Conservation (phyloP, 768 basidiomycete species). For the Suillus tomentosus region DNA sequence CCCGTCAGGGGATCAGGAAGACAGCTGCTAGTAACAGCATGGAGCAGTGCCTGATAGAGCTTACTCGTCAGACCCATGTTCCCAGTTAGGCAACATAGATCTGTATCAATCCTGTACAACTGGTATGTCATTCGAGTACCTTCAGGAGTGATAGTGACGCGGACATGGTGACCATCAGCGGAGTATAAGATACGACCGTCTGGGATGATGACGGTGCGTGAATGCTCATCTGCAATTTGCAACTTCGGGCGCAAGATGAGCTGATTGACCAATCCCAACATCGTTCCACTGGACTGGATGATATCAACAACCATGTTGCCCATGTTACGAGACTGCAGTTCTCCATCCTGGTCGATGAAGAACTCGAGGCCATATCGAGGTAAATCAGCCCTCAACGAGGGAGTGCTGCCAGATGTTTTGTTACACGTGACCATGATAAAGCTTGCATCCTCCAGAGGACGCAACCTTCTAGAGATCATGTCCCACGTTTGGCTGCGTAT, state of each 20-base stretch:
- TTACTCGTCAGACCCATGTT: slow-evolving; percentile 28
- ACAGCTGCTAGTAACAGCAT: slow-evolving; percentile 44
- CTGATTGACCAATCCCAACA: slow-evolving; percentile 45
- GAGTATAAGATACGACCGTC: slow-evolving; percentile 29
- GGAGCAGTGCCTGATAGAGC: slow-evolving; percentile 45
- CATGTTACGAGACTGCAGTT: slow-evolving; percentile 43
- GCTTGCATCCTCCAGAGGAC: slow-evolving; percentile 24
- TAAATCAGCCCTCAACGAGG: slow-evolving; percentile 32
- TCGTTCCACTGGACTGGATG: slow-evolving; percentile 43
- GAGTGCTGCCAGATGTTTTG: not conserved
- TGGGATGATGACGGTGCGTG: slow-evolving; percentile 41
- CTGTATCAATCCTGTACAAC: slow-evolving; percentile 32
- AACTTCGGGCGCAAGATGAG: slow-evolving; percentile 41
- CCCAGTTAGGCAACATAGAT: slow-evolving; percentile 30
- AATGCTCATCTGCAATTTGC: slow-evolving; percentile 5
- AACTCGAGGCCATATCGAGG: slow-evolving; percentile 47
- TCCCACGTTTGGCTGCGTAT: slow-evolving; percentile 28
- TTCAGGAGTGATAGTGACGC: slow-evolving; percentile 16
- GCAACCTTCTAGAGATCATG: slow-evolving; percentile 29
- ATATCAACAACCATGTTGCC: slow-evolving; percentile 44
- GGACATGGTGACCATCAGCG: slow-evolving; percentile 21
- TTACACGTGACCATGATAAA: slow-evolving; percentile 26
- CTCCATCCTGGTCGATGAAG: slow-evolving; percentile 33
- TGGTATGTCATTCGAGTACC: slow-evolving; percentile 22
- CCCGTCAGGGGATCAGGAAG: slow-evolving; percentile 45